phyloP scores from a whole-genome alignment of 371 early-diverging fungal species.

The Rhizopus stolonifer region DNA sequence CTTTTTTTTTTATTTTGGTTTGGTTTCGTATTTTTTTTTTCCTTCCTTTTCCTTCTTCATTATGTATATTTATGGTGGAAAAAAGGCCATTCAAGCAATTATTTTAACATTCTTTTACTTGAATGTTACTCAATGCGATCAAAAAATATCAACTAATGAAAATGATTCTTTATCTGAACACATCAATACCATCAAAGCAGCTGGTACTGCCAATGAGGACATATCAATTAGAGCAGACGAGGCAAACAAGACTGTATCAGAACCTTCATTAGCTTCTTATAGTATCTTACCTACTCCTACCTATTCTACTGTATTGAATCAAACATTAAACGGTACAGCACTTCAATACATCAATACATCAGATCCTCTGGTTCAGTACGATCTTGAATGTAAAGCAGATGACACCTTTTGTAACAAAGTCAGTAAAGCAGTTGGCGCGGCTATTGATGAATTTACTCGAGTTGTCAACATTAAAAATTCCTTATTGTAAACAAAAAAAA shows the following conservation, averaged over 20 bases:
- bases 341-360: slow-evolving; percentile 24
- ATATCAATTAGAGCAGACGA: no score
- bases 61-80: background rate
- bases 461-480: slow-evolving; percentile 41
- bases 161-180: no score
- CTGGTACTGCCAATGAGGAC: background rate
- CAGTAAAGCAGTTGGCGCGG: slow-evolving; percentile 29
- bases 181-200: no score
- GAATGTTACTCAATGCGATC: no score
- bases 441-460: slow-evolving; percentile 35
- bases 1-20: no score
- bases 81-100: background rate
- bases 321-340: background rate
- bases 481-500: slow-evolving; percentile 29
- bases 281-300: background rate
- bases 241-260: background rate
- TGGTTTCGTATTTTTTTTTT: background rate
- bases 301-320: background rate
- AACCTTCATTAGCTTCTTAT: background rate
- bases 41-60: background rate
- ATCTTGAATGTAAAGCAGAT: slow-evolving; percentile 27
- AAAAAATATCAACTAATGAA: no score
- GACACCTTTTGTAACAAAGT: slow-evolving; percentile 40
- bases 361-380: slow-evolving; percentile 26
- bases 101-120: background rate